A percentile compares a stretch with the other conserved stretches of the same genome.
Conservation (phyloP, 2,329 filamentous ascomycete genomes). For the Phaeosphaeria sp. region DNA sequence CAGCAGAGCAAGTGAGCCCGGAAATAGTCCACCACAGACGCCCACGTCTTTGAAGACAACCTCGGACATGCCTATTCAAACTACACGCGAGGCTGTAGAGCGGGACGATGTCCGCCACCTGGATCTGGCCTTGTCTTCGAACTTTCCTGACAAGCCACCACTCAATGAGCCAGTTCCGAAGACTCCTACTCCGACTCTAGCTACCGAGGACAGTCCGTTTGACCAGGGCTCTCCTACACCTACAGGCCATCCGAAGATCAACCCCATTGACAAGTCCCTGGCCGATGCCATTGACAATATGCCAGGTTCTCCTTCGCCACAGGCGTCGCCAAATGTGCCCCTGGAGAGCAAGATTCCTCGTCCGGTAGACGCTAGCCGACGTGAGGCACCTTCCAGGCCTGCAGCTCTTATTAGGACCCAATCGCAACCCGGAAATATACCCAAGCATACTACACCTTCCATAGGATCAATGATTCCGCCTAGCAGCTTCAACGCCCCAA, state of each 20-base stretch:
- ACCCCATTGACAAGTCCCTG: constrained; percentile 43
- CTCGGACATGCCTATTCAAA: constrained; percentile 33
- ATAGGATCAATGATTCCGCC: constrained; percentile 21
- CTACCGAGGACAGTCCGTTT: constrained; percentile 21
- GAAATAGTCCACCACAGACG: constrained; percentile 9
- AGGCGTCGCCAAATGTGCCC: constrained; percentile 18
- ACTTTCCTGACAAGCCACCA: constrained; percentile 37
- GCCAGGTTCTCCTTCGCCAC: constrained; percentile 35
- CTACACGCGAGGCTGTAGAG: constrained; percentile 47
- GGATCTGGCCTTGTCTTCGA: constrained; percentile 63
- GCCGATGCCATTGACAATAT: constrained; percentile 46
- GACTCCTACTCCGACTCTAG: constrained; percentile 35
- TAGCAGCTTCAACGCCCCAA: constrained; percentile 27
- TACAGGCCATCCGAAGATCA: constrained; percentile 35
- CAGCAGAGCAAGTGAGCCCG: constrained; percentile 16
- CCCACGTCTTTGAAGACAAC: constrained; percentile 14
- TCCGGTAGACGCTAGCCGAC: constrained; percentile 43
- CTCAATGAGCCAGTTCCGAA: constrained; percentile 33
- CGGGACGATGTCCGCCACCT: constrained; percentile 66
- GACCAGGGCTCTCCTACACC: constrained; percentile 41
- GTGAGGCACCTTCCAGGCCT: constrained; percentile 38
- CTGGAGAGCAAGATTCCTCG: constrained; percentile 49
- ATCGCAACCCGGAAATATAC: constrained; percentile 43
- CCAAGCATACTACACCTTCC: constrained; percentile 28
- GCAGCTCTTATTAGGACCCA: constrained; percentile 40